phyloP scores from a whole-genome alignment of 768 basidiomycete species.

The Mycena maculata region DNA sequence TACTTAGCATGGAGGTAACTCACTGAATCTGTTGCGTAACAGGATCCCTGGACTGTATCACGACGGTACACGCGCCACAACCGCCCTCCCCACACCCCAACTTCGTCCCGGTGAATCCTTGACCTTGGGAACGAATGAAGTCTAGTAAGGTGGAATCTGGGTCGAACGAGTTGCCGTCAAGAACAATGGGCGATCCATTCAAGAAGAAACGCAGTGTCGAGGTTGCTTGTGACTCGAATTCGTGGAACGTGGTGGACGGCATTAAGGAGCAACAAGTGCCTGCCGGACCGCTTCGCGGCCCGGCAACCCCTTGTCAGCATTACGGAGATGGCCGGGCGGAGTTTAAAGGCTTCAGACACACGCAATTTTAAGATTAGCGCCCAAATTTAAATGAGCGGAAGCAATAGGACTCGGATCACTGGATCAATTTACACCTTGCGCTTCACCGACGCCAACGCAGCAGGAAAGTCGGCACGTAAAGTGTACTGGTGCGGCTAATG shows the following conservation, averaged over 20 bases:
- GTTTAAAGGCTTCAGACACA: too few relatives aligned
- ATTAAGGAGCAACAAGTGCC: neutral
- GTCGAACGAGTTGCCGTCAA: slow-evolving; percentile 36
- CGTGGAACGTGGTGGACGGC: slow-evolving; percentile 23
- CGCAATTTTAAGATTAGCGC: too few relatives aligned
- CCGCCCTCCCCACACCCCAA: slow-evolving; percentile 36
- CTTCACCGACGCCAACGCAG: too few relatives aligned
- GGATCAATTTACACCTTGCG: too few relatives aligned
- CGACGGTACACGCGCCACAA: slow-evolving; percentile 36
- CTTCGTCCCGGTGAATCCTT: slow-evolving; percentile 36
- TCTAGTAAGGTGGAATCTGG: slow-evolving; percentile 34
- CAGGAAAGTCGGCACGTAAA: too few relatives aligned
- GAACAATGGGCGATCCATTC: slow-evolving; percentile 31
- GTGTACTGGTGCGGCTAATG: too few relatives aligned
- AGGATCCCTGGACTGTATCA: slow-evolving; percentile 30
- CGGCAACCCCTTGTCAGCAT: too few relatives aligned
- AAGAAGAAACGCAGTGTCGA: slow-evolving; percentile 33
- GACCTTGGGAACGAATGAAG: slow-evolving; percentile 36
- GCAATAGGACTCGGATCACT: too few relatives aligned
- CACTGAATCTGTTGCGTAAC: slow-evolving; percentile 32
- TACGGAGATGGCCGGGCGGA: too few relatives aligned
- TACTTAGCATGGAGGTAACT: neutral
- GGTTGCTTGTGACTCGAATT: slow-evolving; percentile 24
- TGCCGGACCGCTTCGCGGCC: too few relatives aligned
- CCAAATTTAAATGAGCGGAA: too few relatives aligned